phyloP scores from a whole-genome alignment of 345 rosid genomes.

The Pistacia integerrima region DNA sequence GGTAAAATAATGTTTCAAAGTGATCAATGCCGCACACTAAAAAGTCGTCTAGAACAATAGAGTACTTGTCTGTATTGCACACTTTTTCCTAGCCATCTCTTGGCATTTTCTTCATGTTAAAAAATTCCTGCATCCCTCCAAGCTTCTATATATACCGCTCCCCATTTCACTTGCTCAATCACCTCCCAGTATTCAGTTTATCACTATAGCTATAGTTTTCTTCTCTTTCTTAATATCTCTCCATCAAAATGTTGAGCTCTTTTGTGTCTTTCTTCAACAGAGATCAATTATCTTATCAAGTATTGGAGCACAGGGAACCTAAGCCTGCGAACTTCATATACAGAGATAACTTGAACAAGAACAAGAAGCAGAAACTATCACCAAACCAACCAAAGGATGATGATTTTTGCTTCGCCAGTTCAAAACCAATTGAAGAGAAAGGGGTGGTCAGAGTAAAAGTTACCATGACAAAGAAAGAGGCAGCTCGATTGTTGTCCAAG shows the following conservation, averaged over 20 bases:
- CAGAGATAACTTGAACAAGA: constrained; percentile 33
- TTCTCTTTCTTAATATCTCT: no score
- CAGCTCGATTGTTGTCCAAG: no score
- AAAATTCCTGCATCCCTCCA: neutral
- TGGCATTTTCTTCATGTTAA: neutral
- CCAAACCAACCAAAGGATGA: no score
- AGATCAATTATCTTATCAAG: neutral
- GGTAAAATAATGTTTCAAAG: neutral
- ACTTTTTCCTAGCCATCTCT: neutral
- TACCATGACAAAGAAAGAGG: no score
- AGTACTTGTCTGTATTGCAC: neutral
- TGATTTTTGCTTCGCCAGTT: no score
- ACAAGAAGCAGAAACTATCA: constrained; percentile 16
- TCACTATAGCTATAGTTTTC: neutral
- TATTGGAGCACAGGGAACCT: neutral
- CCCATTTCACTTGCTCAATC: neutral
- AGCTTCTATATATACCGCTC: neutral
- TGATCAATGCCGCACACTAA: neutral
- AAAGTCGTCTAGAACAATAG: neutral
- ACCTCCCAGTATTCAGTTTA: neutral
- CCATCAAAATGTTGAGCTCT: constrained; percentile 10
- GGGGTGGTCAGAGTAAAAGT: no score
- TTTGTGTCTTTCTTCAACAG: neutral
- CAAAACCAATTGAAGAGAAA: no score
- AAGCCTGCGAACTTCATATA: constrained; percentile 20